A percentile compares a stretch with the other conserved stretches of the same genome.
phyloP scores from a whole-genome alignment of 2,329 filamentous ascomycete species.

The Macrophomina tecta region DNA sequence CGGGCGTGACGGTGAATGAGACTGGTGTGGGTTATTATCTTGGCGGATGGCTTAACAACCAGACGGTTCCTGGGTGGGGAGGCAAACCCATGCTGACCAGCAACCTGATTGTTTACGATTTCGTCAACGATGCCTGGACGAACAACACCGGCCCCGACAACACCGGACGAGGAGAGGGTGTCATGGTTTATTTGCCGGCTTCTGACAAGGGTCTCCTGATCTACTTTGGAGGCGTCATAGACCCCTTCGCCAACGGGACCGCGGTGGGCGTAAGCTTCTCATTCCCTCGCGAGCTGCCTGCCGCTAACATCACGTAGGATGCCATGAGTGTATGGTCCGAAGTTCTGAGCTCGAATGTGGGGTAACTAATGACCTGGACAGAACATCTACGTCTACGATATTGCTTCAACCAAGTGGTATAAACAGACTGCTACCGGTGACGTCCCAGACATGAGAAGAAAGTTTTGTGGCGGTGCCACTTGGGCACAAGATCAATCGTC shows the following conservation, averaged over 20 bases:
- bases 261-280: slow-evolving; percentile 42
- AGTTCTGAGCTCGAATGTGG: slow-evolving; percentile 30
- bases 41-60: slow-evolving; percentile 66
- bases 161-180: slow-evolving; percentile 64
- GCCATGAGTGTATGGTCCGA: slow-evolving; percentile 16
- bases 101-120: slow-evolving; percentile 63
- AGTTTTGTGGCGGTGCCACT: slow-evolving; percentile 67
- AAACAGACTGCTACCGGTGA: slow-evolving; percentile 62
- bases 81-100: slow-evolving; percentile 56
- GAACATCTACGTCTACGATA: slow-evolving; percentile 65
- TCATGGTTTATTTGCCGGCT: slow-evolving; percentile 65
- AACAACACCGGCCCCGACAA: slow-evolving; percentile 62
- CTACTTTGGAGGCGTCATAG: slow-evolving; percentile 66
- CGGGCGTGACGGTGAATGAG: slow-evolving; percentile 60
- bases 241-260: slow-evolving; percentile 55
- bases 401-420: slow-evolving; percentile 66
- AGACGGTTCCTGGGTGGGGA: slow-evolving; percentile 59
- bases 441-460: slow-evolving; percentile 59
- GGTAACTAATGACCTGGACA: slow-evolving; percentile 33
- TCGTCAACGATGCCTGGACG: slow-evolving; percentile 58
- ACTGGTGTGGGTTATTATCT: slow-evolving; percentile 66
- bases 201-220: slow-evolving; percentile 65
- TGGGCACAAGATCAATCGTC: slow-evolving; percentile 66
- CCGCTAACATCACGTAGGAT: slow-evolving; percentile 26
- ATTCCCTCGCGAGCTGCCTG: slow-evolving; percentile 24